Base-by-base conservation (phyloP, 257 asterid genomes). In the Orobanche coerulescens region DNA sequence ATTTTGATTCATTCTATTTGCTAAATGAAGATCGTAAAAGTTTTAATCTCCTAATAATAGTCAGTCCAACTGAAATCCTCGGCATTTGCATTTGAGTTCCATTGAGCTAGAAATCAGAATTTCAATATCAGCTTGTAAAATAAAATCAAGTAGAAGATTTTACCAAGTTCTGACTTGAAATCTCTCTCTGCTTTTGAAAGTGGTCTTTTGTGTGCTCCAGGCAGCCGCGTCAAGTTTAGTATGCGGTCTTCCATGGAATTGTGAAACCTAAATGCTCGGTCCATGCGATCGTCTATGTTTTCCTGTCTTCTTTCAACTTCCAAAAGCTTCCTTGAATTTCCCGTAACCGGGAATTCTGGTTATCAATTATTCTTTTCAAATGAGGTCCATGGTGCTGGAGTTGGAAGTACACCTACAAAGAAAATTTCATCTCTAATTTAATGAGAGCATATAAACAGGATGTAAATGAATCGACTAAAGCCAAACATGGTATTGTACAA, bases 361-460 rank as follows among this genome's bases (percentile, higher is more conserved):
- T 77, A 20, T 76, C 83, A 13, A 89, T 67, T 69, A 89, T 73
- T 65, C 78, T 82, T 71, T 81, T 93, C 83, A 80, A 66, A 39
- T 81, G 95, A 75, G 98, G 92, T 4, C 83, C 94, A 56, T 93
- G 98, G 73, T 84, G 97, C 74, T 89, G 85, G 78, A 93, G 86
- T 74, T 89, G 95, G 65, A 86, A 88, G 83, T 81, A 75, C 67
- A 93, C 98, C 98, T 86, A 72, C 25, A 68, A 62, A 71, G 54
- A 26, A 3, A 28, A 54, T 13, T 43, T 33, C 48, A 46, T 15
- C 49, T 51, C 23, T 11, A 56, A 19, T 16, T 40, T 25, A n/a
- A 34, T 30, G n/a, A 64, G 28, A 59, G 13, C 20, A 42, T 12
- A 24, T 58, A 30, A 57, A 57, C 6, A 10, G 48, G 64, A 66